A percentile compares a stretch with the other conserved stretches of the same genome.
Evolutionary conservation across 192 early-diverging fungal species (phyloP).

Genomic region (Coemansia sp.): DNA sequence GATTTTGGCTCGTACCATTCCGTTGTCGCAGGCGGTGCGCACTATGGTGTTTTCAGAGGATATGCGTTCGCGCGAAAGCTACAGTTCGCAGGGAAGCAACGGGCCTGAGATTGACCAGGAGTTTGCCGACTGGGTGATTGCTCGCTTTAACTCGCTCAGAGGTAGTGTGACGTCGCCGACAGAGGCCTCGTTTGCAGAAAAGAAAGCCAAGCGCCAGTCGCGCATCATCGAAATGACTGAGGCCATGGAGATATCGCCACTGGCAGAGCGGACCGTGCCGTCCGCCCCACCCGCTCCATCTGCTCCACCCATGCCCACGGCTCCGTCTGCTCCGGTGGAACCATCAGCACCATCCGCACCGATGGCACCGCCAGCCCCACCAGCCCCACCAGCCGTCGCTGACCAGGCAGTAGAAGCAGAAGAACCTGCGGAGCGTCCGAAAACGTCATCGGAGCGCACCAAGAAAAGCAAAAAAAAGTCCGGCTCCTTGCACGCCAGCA

Average conservation of each 20-base stretch:
- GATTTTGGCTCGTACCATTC: conserved; percentile 44
- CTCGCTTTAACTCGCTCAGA: conserved; percentile 43
- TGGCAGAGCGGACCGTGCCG: neutral
- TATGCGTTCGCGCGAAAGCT: conserved; percentile 44
- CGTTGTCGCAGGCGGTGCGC: conserved; percentile 42
- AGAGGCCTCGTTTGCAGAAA: conserved; percentile 22
- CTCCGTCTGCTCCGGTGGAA: neutral
- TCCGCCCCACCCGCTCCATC: neutral
- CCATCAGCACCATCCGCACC: neutral
- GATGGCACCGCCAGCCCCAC: neutral
- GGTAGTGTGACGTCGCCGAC: conserved; percentile 26
- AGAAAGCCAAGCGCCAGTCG: conserved; percentile 8
- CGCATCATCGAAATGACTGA: conserved; percentile 1
- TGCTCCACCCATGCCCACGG: conserved; percentile 1
- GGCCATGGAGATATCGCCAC: neutral
- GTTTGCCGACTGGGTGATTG: conserved; percentile 52
- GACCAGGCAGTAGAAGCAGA: neutral
- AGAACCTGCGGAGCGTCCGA: neutral
- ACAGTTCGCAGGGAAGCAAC: conserved; percentile 35
- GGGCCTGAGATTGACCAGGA: conserved; percentile 33
- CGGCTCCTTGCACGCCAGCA: conserved; percentile 8
- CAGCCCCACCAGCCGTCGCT: neutral
- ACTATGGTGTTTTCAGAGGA: conserved; percentile 45
- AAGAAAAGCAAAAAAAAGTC: conserved; percentile 14
- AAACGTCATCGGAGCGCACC: neutral